Percentiles rank a stretch among this genome's conserved stretches.
Conservation (phyloP, 805 yeast genomes). For the Candida maltosa region DNA sequence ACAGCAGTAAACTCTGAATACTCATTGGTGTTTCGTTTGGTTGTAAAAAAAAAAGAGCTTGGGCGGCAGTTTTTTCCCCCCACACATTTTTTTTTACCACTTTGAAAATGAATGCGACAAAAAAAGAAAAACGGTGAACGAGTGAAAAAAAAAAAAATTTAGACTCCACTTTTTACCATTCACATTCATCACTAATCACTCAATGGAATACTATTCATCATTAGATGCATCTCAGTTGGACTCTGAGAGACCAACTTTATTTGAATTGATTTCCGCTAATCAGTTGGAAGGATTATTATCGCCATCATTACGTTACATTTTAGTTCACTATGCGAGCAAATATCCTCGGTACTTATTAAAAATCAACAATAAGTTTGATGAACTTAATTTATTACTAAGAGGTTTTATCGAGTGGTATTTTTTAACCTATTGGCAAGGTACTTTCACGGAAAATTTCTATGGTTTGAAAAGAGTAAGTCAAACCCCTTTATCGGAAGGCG, state of each 20-base stretch:
- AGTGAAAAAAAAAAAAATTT: not conserved
- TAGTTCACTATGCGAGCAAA: conserved; percentile 76
- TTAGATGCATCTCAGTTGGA: conserved; percentile 75
- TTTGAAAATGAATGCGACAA: not conserved
- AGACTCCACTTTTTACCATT: not conserved
- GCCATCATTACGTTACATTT: conserved; percentile 76
- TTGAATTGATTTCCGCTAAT: conserved; percentile 79
- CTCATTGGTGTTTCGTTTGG: not conserved
- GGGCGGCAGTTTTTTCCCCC: not conserved
- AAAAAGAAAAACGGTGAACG: not conserved
- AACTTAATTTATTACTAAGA: conserved; percentile 58
- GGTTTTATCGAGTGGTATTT: conserved; percentile 70
- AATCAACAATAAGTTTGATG: conserved; percentile 72
- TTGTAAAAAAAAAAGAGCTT: not conserved
- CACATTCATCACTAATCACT: not conserved
- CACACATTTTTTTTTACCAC: no score
- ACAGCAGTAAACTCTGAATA: conserved; percentile 3
- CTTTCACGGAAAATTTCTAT: conserved; percentile 89
- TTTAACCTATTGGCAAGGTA: conserved; percentile 70
- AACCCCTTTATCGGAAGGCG: conserved; percentile 27
- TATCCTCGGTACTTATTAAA: conserved; percentile 68
- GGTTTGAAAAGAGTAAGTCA: conserved; percentile 68
- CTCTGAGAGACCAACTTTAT: conserved; percentile 76
- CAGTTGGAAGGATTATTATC: conserved; percentile 76
- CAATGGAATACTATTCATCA: conserved; percentile 78